Evolutionary conservation across 495 filamentous ascomycete genomes (phyloP), one percentile per base, ranked within the genome.

Genomic region (Aspergillus avenaceus): DNA sequence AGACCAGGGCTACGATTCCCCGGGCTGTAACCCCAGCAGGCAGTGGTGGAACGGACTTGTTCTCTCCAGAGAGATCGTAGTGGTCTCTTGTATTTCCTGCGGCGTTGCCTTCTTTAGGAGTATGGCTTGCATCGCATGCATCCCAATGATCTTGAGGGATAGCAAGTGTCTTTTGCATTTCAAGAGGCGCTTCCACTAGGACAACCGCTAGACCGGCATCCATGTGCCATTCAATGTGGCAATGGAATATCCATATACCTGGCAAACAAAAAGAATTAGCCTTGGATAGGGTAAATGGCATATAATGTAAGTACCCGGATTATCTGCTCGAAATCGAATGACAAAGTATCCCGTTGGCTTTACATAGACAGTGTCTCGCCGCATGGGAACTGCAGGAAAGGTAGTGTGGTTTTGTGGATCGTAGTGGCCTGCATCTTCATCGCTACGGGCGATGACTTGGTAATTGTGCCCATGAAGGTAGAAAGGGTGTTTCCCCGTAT

Each of bases 391-490:
- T 2, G 53, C 42, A 0, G 79, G 73, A 12, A 55, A 58, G 2
- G 65, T 54, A 9, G 62, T 12, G 11, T 23, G 52, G 41, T 68
- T 62, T 47, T 65, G 50, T 53, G 72, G 22, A 38, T 64, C 46
- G 53, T 65, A 71, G 53, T 59, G 45, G 2, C 69, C 69, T 13
- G 61, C 71, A 19, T 78, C 71, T 0, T 77, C 75, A 1, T 65
- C 61, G 12, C 80, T 73, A 8, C 83, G 78, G 19, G 64, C 66
- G 32, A 89, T 62, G 5, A 89, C 69, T 59, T 93, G 89, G 72
- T 91, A 93, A 50, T 82, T 78, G 69, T 95, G 90, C 1, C 90
- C 90, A 74, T 95, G 90, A 2, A 95, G 72, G 72, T 95, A 88
- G 77, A 93, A 93, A 0, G 90, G 90, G 62, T 96, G 90, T 14